A percentile compares a stretch with the other conserved stretches of the same genome.
Conservation (phyloP, 805 yeast genomes). For the Hanseniaspora lindneri region DNA sequence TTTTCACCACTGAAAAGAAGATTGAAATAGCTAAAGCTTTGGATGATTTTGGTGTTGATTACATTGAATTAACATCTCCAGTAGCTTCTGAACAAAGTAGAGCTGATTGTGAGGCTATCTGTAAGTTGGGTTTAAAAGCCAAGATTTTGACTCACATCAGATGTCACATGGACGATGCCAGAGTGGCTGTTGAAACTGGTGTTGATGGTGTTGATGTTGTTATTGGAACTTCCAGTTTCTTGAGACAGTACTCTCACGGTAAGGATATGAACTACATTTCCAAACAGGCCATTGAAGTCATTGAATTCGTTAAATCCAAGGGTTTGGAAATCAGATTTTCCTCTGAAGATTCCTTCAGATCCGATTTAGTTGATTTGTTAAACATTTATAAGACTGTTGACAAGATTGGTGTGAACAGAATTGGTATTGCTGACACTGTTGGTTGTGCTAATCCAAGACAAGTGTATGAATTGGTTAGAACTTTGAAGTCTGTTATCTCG, state of each 20-base stretch:
- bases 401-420: slow-evolving; percentile 95
- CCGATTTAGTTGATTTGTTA: slow-evolving; percentile 86
- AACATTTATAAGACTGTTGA: slow-evolving; percentile 94
- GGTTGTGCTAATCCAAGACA: slow-evolving; percentile 99
- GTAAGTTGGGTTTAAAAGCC: slow-evolving; percentile 91
- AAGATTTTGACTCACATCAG: slow-evolving; percentile 93
- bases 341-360: slow-evolving; percentile 94
- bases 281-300: slow-evolving; percentile 89
- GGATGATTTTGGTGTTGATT: slow-evolving; percentile 96
- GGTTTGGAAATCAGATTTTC: slow-evolving; percentile 95
- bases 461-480: slow-evolving; percentile 90
- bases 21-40: slow-evolving; percentile 94
- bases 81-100: slow-evolving; percentile 94
- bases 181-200: slow-evolving; percentile 94
- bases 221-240: slow-evolving; percentile 90
- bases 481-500: slow-evolving; percentile 81
- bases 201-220: slow-evolving; percentile 99
- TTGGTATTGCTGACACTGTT: slow-evolving; percentile 98
- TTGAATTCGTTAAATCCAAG: slow-evolving; percentile 91
- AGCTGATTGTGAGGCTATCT: slow-evolving; percentile 91
- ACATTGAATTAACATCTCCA: slow-evolving; percentile 93
- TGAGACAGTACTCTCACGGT: slow-evolving; percentile 92
- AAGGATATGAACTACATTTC: slow-evolving; percentile 98
- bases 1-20: slow-evolving; percentile 86
- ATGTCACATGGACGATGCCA: slow-evolving; percentile 98